phyloP scores from a whole-genome alignment of 352 stramenopile genomes.

The Pythium oligandrum region DNA sequence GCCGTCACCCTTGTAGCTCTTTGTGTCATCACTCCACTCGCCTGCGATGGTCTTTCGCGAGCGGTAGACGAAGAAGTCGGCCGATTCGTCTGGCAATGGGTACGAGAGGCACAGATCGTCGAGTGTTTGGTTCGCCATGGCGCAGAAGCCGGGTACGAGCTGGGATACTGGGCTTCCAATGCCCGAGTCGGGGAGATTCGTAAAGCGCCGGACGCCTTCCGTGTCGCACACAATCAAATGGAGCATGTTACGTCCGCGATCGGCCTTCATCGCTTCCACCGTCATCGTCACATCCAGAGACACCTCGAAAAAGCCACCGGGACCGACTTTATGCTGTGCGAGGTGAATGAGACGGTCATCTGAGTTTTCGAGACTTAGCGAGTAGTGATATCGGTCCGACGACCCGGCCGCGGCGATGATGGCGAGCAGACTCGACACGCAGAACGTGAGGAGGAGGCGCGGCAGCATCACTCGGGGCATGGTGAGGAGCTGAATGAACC shows the following conservation, averaged over 20 bases:
- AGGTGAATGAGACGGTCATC: slow-evolving; percentile 21
- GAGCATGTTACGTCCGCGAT: slow-evolving; percentile 36
- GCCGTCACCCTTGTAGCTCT: slow-evolving; percentile 11
- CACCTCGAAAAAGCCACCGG: slow-evolving; percentile 37
- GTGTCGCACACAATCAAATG: slow-evolving; percentile 43
- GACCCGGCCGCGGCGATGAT: background rate
- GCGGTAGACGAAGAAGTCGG: slow-evolving; percentile 32
- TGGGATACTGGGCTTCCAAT: slow-evolving; percentile 8
- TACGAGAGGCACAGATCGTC: slow-evolving; percentile 45
- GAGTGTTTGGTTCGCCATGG: slow-evolving; percentile 47
- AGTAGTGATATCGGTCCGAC: slow-evolving; percentile 10
- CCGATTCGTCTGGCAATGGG: slow-evolving; percentile 30
- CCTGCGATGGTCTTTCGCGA: slow-evolving; percentile 21
- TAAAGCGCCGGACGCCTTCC: slow-evolving; percentile 4
- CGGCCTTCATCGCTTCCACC: slow-evolving; percentile 17
- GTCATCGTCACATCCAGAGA: slow-evolving; percentile 33
- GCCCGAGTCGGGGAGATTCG: slow-evolving; percentile 4
- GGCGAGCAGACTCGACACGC: too few relatives aligned
- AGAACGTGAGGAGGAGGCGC: too few relatives aligned
- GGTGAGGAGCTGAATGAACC: too few relatives aligned
- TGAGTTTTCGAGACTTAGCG: slow-evolving; percentile 10
- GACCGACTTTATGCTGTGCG: slow-evolving; percentile 30
- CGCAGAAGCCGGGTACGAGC: slow-evolving; percentile 26
- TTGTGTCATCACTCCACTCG: slow-evolving; percentile 2
- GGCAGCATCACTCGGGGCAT: too few relatives aligned